phyloP scores from a whole-genome alignment of 768 basidiomycete species.

The Amanita subjunquillea region DNA sequence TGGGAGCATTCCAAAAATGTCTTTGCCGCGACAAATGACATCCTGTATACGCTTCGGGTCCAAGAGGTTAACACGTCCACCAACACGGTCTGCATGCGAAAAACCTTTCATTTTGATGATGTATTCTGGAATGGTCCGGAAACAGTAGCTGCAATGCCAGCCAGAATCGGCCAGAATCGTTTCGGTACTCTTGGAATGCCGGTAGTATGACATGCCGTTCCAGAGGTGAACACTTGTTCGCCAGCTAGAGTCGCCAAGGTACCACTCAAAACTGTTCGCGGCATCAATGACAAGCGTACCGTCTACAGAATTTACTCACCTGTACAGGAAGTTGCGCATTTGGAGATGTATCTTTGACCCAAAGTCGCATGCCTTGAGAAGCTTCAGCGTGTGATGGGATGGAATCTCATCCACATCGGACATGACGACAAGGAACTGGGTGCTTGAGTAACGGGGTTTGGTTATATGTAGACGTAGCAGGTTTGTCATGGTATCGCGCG shows the following conservation, averaged over 20 bases:
- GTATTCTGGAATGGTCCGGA: slow-evolving; percentile 48
- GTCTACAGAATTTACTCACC: slow-evolving; percentile 19
- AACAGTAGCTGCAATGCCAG: slow-evolving; percentile 65
- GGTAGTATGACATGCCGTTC: slow-evolving; percentile 31
- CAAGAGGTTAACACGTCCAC: slow-evolving; percentile 33
- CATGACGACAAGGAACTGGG: slow-evolving; percentile 42
- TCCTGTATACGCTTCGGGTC: slow-evolving; percentile 43
- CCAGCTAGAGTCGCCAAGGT: slow-evolving; percentile 43
- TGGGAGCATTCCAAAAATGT: slow-evolving; percentile 58
- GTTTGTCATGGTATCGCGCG: slow-evolving; percentile 38
- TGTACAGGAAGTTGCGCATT: slow-evolving; percentile 51
- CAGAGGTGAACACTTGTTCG: slow-evolving; percentile 43
- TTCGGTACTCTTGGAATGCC: slow-evolving; percentile 38
- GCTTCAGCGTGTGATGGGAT: slow-evolving; percentile 34
- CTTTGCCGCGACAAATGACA: slow-evolving; percentile 48
- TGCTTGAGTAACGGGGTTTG: slow-evolving; percentile 14
- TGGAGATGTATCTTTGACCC: slow-evolving; percentile 46
- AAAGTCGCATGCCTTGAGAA: slow-evolving; percentile 45
- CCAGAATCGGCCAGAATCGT: slow-evolving; percentile 49
- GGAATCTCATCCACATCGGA: slow-evolving; percentile 59
- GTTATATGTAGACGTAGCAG: slow-evolving; percentile 30
- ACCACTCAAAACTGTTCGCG: slow-evolving; percentile 42
- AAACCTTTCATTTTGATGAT: slow-evolving; percentile 49
- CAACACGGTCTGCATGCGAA: slow-evolving; percentile 54
- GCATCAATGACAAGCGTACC: background rate